Evolutionary conservation across 2,329 filamentous ascomycete species (phyloP), one percentile per base, ranked within the genome.

Genomic region (Alternaria longipes): DNA sequence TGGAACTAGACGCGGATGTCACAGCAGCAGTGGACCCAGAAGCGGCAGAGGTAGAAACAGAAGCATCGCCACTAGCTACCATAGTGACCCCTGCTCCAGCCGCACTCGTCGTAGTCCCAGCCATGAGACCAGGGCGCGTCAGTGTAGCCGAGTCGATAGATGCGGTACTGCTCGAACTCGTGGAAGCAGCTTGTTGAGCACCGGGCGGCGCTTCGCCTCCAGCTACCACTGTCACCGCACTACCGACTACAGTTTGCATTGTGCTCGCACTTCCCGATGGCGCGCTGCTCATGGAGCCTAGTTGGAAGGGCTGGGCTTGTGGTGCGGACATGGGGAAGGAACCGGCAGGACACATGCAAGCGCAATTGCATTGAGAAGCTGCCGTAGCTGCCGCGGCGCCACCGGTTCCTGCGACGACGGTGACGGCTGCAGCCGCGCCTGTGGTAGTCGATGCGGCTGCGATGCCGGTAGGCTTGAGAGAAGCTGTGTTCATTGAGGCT

Each of bases 241-340:
- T 62, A 3, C 63, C 59, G 3, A 67, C 69, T 34, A 69, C 60
- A 0, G 74, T 78, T 40, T 68, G 60, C 51, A 77, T 54, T 0
- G 74, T 76, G 24, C 64, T 69, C 8, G 51, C 51, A 11, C 63
- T 40, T 2, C 26, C 50, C 22, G 24, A 11, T 8, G 66, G 20
- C 28, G n/a, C 36, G 28, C 32, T 53, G 16, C 36, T 63, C 67
- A 71, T 72, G 28, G 63, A 54, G 1, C 64, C 66, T 12, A 77
- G 63, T 44, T 74, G 69, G 65, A 76, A 75, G 9, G 74, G 66
- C 11, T 66, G 70, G 2, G 73, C 67, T 28, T 62, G 59, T 0
- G 74, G 71, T 14, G 71, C 66, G 1, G 60, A 44, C 74, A 77
- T 77, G 18, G 76, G 74, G 60, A 76, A 77, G 7, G 69, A 64